Percentiles rank a stretch among this genome's conserved stretches.
phyloP scores from a whole-genome alignment of 495 filamentous ascomycete species.

The Clohesyomyces aquaticus region DNA sequence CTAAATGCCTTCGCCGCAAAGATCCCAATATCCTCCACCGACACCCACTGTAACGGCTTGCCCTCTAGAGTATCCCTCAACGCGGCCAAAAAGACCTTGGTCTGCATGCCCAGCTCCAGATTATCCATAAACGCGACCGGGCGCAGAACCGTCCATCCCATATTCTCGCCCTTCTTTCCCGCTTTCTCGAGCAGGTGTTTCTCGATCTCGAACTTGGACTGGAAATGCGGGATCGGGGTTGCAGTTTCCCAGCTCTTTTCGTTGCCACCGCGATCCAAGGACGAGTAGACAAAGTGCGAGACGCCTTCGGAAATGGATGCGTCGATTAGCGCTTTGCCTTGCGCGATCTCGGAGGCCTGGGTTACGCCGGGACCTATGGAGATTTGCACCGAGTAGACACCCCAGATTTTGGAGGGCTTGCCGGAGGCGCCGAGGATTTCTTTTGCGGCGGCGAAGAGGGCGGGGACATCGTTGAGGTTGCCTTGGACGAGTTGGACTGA shows the following conservation, averaged over 20 bases:
- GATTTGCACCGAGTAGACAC: conserved; percentile 41
- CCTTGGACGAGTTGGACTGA: conserved; percentile 61
- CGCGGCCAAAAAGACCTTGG: conserved; percentile 62
- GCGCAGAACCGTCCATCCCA: conserved; percentile 53
- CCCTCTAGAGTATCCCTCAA: conserved; percentile 51
- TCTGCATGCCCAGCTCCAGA: conserved; percentile 58
- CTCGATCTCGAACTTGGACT: conserved; percentile 67
- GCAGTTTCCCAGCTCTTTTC: conserved; percentile 56
- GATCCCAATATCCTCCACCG: conserved; percentile 63
- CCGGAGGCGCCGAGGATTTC: conserved; percentile 52
- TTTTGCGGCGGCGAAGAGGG: conserved; percentile 58
- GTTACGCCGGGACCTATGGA: conserved; percentile 54
- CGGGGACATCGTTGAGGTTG: conserved; percentile 55
- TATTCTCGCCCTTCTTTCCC: conserved; percentile 45
- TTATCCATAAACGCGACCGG: conserved; percentile 73
- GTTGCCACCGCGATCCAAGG: conserved; percentile 69
- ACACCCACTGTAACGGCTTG: conserved; percentile 61
- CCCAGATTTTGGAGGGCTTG: conserved; percentile 51
- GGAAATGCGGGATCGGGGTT: conserved; percentile 66
- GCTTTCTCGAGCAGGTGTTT: conserved; percentile 55
- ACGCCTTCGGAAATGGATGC: conserved; percentile 60
- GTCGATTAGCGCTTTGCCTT: conserved; percentile 67
- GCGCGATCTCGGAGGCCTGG: conserved; percentile 57
- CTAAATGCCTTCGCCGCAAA: conserved; percentile 67
- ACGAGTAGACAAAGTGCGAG: conserved; percentile 66